Percentiles rank a stretch among this genome's conserved stretches.
These are phyloP conservation scores for Coelastrella sp. DNA, from an alignment of 139 green algal species.

Conservation along the genomic window DNA sequence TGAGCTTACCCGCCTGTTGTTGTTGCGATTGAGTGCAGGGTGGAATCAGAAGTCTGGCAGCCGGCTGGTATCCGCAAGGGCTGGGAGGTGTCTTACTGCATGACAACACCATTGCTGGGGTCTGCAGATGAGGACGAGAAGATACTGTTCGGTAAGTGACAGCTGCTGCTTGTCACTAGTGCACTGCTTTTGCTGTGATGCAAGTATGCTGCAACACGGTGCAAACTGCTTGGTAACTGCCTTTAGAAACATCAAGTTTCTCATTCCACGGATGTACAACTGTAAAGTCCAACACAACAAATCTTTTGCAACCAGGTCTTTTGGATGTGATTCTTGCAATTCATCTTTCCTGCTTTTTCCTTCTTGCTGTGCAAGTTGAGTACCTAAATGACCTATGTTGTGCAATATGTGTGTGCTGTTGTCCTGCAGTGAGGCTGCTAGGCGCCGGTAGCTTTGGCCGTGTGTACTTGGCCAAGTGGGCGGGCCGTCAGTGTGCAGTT, in stretches of 20 bases:
- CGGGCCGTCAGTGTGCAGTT: slow-evolving; percentile 31
- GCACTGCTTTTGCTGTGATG: neutral
- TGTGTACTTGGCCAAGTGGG: slow-evolving; percentile 47
- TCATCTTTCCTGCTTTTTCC: too few species aligned
- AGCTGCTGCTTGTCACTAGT: too few species aligned
- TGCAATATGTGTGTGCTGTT: neutral
- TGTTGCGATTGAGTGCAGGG: neutral
- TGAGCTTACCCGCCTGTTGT: too few species aligned
- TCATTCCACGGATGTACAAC: too few species aligned
- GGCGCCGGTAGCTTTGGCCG: slow-evolving; percentile 48
- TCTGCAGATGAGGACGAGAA: neutral
- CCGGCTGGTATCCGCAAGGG: neutral
- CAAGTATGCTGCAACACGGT: too few species aligned
- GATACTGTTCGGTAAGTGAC: neutral
- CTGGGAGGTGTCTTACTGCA: neutral
- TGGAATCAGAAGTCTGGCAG: neutral
- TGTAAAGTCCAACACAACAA: too few species aligned
- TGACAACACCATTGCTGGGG: neutral
- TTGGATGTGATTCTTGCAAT: too few species aligned
- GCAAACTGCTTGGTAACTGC: too few species aligned
- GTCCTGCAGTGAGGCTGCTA: slow-evolving; percentile 32
- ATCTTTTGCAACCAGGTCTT: too few species aligned
- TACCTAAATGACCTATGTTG: too few species aligned
- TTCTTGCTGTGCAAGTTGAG: too few species aligned
- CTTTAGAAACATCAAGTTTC: too few species aligned